phyloP scores from a whole-genome alignment of 371 early-diverging fungal species.

The Apophysomyces ossiformis region DNA sequence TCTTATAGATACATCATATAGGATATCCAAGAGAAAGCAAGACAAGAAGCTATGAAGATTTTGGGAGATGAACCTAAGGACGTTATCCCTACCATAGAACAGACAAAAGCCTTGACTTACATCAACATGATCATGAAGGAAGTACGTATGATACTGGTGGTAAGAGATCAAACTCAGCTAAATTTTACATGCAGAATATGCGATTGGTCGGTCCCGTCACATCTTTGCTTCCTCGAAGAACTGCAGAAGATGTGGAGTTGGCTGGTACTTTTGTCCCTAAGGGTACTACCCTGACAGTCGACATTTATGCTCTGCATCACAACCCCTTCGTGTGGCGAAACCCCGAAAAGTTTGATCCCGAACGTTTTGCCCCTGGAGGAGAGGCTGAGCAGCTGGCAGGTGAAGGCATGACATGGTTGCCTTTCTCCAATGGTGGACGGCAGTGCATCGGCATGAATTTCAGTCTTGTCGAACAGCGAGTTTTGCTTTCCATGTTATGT shows the following conservation, averaged over 20 bases:
- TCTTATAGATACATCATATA: neutral
- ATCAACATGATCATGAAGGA: slow-evolving; percentile 13
- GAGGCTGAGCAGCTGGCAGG: slow-evolving; percentile 18
- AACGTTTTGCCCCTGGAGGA: slow-evolving; percentile 27
- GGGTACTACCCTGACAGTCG: slow-evolving; percentile 39
- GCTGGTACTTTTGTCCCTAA: slow-evolving; percentile 51
- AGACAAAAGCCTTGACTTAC: neutral
- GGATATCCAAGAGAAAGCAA: slow-evolving; percentile 26
- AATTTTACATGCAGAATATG: slow-evolving; percentile 14
- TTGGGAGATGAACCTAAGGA: slow-evolving; percentile 18
- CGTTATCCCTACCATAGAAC: slow-evolving; percentile 9
- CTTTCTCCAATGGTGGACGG: slow-evolving; percentile 37
- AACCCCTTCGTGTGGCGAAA: slow-evolving; percentile 23
- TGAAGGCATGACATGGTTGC: slow-evolving; percentile 28
- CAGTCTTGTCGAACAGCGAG: slow-evolving; percentile 34
- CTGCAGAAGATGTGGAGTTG: slow-evolving; percentile 43
- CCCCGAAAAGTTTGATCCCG: slow-evolving; percentile 26
- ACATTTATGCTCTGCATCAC: slow-evolving; percentile 40
- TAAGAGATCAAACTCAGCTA: slow-evolving; percentile 11
- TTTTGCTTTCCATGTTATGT: slow-evolving; percentile 34
- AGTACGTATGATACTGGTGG: no score
- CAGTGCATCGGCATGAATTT: slow-evolving; percentile 43
- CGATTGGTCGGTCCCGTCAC: slow-evolving; percentile 22
- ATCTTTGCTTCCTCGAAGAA: slow-evolving; percentile 18
- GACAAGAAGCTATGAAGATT: slow-evolving; percentile 24